A percentile compares a stretch with the other conserved stretches of the same genome.
These are phyloP conservation scores for Pseudogymnoascus sp. DNA, from an alignment of 2,329 filamentous ascomycete species.

Conservation along the genomic window DNA sequence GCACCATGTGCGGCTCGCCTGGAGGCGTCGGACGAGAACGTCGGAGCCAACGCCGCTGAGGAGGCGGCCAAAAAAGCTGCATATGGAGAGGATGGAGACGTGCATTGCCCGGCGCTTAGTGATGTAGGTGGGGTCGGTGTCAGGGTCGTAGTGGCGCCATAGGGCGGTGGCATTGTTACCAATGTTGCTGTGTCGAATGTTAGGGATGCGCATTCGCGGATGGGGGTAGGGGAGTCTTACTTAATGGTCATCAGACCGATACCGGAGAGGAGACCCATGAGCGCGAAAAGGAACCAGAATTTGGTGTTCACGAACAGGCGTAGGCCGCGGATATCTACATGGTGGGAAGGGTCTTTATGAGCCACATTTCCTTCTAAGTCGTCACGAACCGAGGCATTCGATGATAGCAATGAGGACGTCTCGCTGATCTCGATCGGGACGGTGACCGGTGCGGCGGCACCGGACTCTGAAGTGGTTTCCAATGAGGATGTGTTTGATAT, in stretches of 20 bases:
- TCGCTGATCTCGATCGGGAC: slow-evolving; percentile 50
- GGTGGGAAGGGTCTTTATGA: slow-evolving; percentile 66
- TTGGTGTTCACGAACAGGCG: slow-evolving; percentile 62
- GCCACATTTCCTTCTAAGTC: slow-evolving; percentile 41
- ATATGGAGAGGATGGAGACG: slow-evolving; percentile 86
- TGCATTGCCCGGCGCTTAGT: slow-evolving; percentile 79
- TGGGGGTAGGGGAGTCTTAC: slow-evolving; percentile 42
- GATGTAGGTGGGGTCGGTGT: slow-evolving; percentile 64
- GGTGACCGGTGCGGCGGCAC: slow-evolving; percentile 23
- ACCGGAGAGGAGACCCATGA: slow-evolving; percentile 86
- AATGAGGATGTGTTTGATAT: slow-evolving; percentile 24
- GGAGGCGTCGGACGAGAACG: slow-evolving; percentile 71
- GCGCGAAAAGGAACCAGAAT: slow-evolving; percentile 84
- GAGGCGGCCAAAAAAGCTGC: slow-evolving; percentile 76
- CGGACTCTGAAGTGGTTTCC: slow-evolving; percentile 19
- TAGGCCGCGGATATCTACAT: slow-evolving; percentile 84
- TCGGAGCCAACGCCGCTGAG: slow-evolving; percentile 82
- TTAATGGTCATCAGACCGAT: slow-evolving; percentile 99
- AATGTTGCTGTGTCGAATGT: slow-evolving; percentile 63
- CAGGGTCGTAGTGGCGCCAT: slow-evolving; percentile 77
- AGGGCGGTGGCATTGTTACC: slow-evolving; percentile 82
- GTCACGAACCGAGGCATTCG: slow-evolving; percentile 36
- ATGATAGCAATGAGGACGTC: slow-evolving; percentile 71
- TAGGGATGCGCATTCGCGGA: not conserved
- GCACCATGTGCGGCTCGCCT: slow-evolving; percentile 85